phyloP scores from a whole-genome alignment of 805 yeast genomes.

The Yamadazyma phyllophila region DNA sequence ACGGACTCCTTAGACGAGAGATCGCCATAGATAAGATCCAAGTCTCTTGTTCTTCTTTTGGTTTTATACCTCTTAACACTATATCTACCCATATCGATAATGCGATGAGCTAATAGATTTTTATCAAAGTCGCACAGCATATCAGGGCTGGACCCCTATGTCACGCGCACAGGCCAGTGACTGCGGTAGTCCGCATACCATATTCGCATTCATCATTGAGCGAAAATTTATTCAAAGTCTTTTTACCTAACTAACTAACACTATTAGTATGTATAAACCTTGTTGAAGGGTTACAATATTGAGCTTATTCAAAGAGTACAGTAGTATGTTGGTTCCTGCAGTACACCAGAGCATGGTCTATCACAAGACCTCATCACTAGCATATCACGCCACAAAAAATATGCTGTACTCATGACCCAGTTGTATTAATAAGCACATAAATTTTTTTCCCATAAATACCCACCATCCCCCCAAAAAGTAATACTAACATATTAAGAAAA shows the following conservation, averaged over 20 bases:
- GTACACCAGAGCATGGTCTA: too few species aligned
- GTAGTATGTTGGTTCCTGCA: too few species aligned
- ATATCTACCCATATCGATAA: constrained; percentile 71
- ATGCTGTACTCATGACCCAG: not conserved
- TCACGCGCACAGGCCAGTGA: constrained; percentile 1
- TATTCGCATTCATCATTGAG: not conserved
- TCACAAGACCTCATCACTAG: not conserved
- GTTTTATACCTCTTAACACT: constrained; percentile 86
- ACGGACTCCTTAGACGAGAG: constrained; percentile 64
- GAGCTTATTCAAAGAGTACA: too few species aligned
- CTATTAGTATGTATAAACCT: constrained; percentile 4
- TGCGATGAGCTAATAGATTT: constrained; percentile 10
- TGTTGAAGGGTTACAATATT: too few species aligned
- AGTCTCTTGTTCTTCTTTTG: constrained; percentile 79
- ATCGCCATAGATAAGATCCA: constrained; percentile 80
- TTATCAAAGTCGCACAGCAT: not conserved
- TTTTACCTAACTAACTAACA: constrained; percentile 4
- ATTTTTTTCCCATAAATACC: not conserved
- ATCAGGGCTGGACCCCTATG: not conserved
- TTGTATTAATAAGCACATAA: constrained; percentile 7
- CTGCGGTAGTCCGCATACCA: constrained; percentile 1
- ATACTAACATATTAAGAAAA: constrained; percentile 46
- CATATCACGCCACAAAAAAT: not conserved
- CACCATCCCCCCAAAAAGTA: not conserved
- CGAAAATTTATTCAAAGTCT: constrained; percentile 3